Conservation (phyloP, 805 yeast genomes). For the Kluyveromyces starmeri region DNA sequence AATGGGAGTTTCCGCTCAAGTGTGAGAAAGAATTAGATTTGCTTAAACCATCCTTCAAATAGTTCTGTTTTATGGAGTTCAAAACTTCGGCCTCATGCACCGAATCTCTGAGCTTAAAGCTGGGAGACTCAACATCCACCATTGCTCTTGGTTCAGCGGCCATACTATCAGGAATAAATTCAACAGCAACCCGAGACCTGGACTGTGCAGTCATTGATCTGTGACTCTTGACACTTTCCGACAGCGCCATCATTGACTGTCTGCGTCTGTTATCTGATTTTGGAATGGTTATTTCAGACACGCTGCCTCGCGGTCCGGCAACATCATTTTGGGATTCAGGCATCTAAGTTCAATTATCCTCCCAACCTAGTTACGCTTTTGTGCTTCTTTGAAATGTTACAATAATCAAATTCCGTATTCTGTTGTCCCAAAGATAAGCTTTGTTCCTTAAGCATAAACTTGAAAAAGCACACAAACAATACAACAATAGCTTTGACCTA, state of each 20-base stretch:
- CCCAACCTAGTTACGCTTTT: too few species aligned
- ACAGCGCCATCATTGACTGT: slow-evolving; percentile 12
- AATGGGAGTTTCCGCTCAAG: slow-evolving; percentile 2
- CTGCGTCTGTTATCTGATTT: slow-evolving; percentile 9
- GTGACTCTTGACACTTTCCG: slow-evolving; percentile 11
- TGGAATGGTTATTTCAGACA: slow-evolving; percentile 9
- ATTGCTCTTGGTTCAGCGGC: slow-evolving; percentile 21
- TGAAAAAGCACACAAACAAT: too few species aligned
- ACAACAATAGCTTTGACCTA: too few species aligned
- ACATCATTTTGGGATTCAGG: too few species aligned
- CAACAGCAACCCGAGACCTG: not conserved
- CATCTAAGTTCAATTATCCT: too few species aligned
- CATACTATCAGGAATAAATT: slow-evolving; percentile 8
- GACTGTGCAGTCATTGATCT: slow-evolving; percentile 4
- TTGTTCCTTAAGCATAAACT: too few species aligned
- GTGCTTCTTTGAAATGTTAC: too few species aligned
- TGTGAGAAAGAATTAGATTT: slow-evolving; percentile 1
- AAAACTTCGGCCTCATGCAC: slow-evolving; percentile 24
- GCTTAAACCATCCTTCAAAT: slow-evolving; percentile 14
- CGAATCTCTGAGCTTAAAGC: slow-evolving; percentile 20
- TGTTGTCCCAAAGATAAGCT: too few species aligned
- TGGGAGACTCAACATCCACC: slow-evolving; percentile 26
- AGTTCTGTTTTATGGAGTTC: slow-evolving; percentile 25
- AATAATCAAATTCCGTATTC: too few species aligned
- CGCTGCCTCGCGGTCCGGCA: not conserved